Base-by-base conservation (phyloP, 345 rosid species). In the Gossypium mustelinum region DNA sequence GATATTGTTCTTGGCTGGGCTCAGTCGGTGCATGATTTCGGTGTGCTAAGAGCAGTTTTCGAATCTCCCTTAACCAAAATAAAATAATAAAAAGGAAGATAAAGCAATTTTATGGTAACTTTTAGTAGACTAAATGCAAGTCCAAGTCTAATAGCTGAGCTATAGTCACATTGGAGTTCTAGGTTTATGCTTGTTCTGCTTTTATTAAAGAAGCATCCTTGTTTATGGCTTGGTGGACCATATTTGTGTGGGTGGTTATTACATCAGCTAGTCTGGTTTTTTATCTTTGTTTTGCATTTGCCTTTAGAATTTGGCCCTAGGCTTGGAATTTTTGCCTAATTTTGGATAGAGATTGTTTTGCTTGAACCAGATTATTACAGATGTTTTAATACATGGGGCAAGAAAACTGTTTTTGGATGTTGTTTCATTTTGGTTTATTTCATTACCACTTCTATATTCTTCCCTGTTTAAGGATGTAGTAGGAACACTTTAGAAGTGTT, bases 171-270 rank as follows among this genome's bases (percentile, higher is more conserved):
- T 73, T 24, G 11, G 1, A 24, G 60, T 43, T 13, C 1, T 57
- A 8, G 3, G 65, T 44, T 73, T 41, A 11, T 71, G 14, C 93
- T 74, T 90, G 92, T 81, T 79, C 85, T 20, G 85, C 80, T 68
- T 73, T 89, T 82, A 64, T 59, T 69, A 80, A 66, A 76, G 87
- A 86, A 84, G 82, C 79, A 4, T 79, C 86, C 66, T 80, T 92
- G 82, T 82, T 92, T 75, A 66, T 94, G 89, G 89, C 97, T 72
- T 94, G 98, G 98, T 92, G 95, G 97, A 90, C 90, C 73, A 61
- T 89, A 45, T 90, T 90, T 79, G 84, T 89, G 65, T 90, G 88
- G 90, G 80, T 91, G 52, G 75, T 83, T 77, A 86, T 84, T 76
- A 79, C 93, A 73, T 86, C 92, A 27, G 81, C 82, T 0, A 89